A percentile compares a stretch with the other conserved stretches of the same genome.
These are phyloP conservation scores for Kockiozyma suomiensis DNA, from an alignment of 805 yeast genomes.

Conservation along the genomic window DNA sequence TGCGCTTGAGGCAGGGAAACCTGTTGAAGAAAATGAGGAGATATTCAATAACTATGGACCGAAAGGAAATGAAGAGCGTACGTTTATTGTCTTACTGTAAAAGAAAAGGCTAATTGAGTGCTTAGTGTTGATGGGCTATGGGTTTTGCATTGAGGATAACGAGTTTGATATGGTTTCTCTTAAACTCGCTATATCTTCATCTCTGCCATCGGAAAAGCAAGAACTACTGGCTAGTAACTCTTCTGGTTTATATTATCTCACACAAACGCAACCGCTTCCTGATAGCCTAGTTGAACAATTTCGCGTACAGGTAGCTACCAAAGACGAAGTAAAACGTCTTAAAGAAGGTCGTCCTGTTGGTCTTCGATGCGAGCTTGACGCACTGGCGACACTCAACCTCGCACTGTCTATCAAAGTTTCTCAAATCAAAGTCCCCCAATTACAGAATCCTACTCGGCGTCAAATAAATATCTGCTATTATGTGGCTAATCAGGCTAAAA, in stretches of 20 bases:
- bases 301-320: slow-evolving; percentile 15
- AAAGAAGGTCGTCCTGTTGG: not conserved
- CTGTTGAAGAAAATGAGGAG: slow-evolving; percentile 48
- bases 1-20: slow-evolving; percentile 44
- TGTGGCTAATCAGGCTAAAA: slow-evolving; percentile 8
- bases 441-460: not conserved
- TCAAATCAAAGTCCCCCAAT: not conserved
- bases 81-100: not conserved
- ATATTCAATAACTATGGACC: slow-evolving; percentile 83
- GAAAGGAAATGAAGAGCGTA: slow-evolving; percentile 75
- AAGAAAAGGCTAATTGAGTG: not conserved
- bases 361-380: slow-evolving; percentile 16
- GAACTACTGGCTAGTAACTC: not conserved
- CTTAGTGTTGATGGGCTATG: slow-evolving; percentile 69
- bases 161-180: slow-evolving; percentile 65
- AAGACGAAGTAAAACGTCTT: not conserved
- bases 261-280: slow-evolving; percentile 16
- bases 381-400: slow-evolving; percentile 5
- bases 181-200: slow-evolving; percentile 45
- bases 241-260: slow-evolving; percentile 3
- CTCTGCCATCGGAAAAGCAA: not conserved
- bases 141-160: slow-evolving; percentile 61
- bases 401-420: slow-evolving; percentile 13
- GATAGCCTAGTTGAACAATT: slow-evolving; percentile 3
- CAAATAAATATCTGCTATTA: slow-evolving; percentile 2